Evolutionary conservation across 2,329 filamentous ascomycete genomes (phyloP).

Genomic region (Geosmithia morbida): DNA sequence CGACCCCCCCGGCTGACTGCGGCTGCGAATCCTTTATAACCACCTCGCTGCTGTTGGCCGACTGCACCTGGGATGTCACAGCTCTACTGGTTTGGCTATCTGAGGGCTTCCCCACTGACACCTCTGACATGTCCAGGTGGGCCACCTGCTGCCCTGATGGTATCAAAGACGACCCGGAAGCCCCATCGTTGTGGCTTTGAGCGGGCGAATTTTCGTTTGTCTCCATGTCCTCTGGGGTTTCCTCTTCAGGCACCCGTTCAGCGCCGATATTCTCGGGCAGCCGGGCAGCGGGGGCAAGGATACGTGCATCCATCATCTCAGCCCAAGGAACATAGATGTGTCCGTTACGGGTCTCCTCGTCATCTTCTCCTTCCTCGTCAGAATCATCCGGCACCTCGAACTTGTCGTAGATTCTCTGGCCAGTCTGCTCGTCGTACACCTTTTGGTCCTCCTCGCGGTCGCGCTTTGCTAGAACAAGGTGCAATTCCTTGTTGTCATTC

Average conservation of each 20-base stretch:
- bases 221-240: background rate
- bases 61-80: background rate
- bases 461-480: conserved; percentile 52
- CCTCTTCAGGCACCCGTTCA: background rate
- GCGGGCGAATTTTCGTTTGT: background rate
- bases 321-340: conserved; percentile 42
- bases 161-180: background rate
- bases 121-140: background rate
- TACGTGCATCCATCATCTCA: conserved; percentile 53
- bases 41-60: background rate
- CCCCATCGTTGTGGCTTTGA: background rate
- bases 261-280: background rate
- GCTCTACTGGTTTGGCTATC: background rate
- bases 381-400: conserved; percentile 56
- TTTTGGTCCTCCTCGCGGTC: conserved; percentile 48
- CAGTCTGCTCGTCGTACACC: conserved; percentile 49
- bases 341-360: conserved; percentile 35
- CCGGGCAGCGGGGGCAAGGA: conserved; percentile 16
- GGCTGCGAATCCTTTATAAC: conserved; percentile 1
- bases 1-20: background rate
- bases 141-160: background rate
- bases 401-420: conserved; percentile 58
- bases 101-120: background rate
- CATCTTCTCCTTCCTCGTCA: conserved; percentile 41
- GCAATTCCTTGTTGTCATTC: conserved; percentile 34